Evolutionary conservation across 1,139 yeast genomes (phyloP).

Genomic region (Torulaspora pretoriensis): DNA sequence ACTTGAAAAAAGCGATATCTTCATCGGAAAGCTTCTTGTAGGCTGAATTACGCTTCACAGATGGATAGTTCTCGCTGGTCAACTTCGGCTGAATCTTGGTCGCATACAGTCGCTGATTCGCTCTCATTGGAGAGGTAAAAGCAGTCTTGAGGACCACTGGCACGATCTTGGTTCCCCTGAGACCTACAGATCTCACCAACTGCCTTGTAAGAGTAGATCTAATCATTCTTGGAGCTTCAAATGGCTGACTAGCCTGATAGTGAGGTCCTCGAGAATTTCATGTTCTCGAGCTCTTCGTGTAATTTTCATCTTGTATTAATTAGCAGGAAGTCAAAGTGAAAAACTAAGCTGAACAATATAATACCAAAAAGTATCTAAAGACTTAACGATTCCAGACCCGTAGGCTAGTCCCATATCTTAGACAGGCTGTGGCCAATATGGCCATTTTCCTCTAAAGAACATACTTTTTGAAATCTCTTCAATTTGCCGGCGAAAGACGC

Average conservation of each 20-base stretch:
- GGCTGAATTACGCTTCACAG: constrained; percentile 45
- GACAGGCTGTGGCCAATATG: no score
- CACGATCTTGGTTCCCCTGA: background rate
- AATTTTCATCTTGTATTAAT: background rate
- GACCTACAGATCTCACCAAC: constrained; percentile 5
- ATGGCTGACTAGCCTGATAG: background rate
- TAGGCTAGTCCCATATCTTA: no score
- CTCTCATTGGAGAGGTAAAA: background rate
- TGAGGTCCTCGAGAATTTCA: background rate
- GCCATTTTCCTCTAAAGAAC: no score
- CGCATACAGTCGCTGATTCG: constrained; percentile 13
- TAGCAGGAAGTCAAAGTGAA: background rate
- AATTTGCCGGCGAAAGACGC: no score
- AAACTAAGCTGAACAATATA: background rate
- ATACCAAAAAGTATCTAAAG: background rate
- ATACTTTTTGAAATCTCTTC: no score
- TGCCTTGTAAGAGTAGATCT: constrained; percentile 9
- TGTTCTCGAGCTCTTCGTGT: background rate
- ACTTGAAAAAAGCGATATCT: constrained; percentile 61
- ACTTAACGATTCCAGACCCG: background rate
- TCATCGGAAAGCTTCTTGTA: constrained; percentile 46
- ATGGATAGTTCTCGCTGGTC: constrained; percentile 61
- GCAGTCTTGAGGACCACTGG: background rate
- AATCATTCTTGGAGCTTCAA: constrained; percentile 4
- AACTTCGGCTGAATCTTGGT: constrained; percentile 43